These are phyloP conservation scores for Juncus effusus DNA, from an alignment of 176 grass and related monocot genomes.

Conservation along the genomic window DNA sequence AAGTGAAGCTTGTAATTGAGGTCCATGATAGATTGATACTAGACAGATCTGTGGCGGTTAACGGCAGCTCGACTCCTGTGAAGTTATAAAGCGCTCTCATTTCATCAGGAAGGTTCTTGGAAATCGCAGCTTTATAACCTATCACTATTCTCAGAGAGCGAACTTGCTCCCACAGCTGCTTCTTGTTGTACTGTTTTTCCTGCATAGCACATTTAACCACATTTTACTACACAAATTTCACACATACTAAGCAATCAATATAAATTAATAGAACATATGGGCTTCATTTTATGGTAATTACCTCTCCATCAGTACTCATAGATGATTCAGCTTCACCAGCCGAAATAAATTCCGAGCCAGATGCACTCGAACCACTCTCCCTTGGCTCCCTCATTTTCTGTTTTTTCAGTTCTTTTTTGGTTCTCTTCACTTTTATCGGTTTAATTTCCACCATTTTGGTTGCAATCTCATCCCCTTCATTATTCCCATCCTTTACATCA, in stretches of 20 bases:
- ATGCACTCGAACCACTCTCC: conserved; percentile 3
- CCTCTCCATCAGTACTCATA: conserved; percentile 10
- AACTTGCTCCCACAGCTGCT: conserved; percentile 36
- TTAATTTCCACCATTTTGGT: conserved; percentile 1
- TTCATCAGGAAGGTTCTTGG: conserved; percentile 25
- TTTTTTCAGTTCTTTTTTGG: not conserved
- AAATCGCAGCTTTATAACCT: conserved; percentile 31
- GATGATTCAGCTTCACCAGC: not conserved
- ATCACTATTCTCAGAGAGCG: conserved; percentile 31
- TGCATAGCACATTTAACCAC: not conserved
- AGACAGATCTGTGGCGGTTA: conserved; percentile 22
- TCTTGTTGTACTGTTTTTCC: conserved; percentile 15
- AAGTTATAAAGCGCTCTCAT: conserved; percentile 40
- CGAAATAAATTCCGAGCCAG: not conserved
- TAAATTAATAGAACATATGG: too few relatives aligned
- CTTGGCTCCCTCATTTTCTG: not conserved
- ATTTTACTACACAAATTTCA: too few relatives aligned
- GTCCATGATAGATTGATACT: conserved; percentile 32
- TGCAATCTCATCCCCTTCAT: not conserved
- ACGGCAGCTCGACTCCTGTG: conserved; percentile 35
- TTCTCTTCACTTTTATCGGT: not conserved
- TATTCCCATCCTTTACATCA: conserved; percentile 3
- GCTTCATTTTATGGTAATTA: not conserved
- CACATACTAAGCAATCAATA: too few relatives aligned
- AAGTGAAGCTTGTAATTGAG: conserved; percentile 39